phyloP scores from a whole-genome alignment of 2,329 filamentous ascomycete species.

The Calonectria ilicicola region DNA sequence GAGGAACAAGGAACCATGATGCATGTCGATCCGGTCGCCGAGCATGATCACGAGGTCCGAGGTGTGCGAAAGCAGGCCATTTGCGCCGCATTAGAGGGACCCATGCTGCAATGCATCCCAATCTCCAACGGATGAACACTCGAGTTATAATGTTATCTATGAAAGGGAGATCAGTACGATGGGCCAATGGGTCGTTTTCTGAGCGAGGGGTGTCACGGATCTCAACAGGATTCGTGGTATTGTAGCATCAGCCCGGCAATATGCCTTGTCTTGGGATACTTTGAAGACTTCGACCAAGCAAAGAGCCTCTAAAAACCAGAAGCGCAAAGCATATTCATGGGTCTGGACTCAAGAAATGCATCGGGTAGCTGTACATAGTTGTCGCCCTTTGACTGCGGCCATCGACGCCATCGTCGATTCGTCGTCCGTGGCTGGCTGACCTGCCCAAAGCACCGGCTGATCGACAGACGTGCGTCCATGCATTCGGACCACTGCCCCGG shows the following conservation, averaged over 20 bases:
- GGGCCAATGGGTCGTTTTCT: not conserved
- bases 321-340: not conserved
- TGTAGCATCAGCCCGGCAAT: constrained; percentile 24
- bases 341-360: not conserved
- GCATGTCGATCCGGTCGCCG: constrained; percentile 3
- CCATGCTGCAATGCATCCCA: constrained; percentile 1
- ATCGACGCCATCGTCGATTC: constrained; percentile 1
- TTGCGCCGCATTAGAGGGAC: constrained; percentile 14
- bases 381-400: not conserved
- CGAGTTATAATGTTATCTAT: not conserved
- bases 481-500: constrained; percentile 4
- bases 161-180: constrained; percentile 11
- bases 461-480: constrained; percentile 15
- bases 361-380: not conserved
- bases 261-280: constrained; percentile 28
- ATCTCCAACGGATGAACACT: constrained; percentile 3
- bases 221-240: constrained; percentile 36
- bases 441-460: constrained; percentile 8
- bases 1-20: constrained; percentile 5
- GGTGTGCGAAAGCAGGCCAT: constrained; percentile 21
- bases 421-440: not conserved
- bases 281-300: not conserved
- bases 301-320: not conserved
- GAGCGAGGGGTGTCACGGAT: constrained; percentile 39
- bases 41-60: constrained; percentile 18